Evolutionary conservation across 2,329 filamentous ascomycete genomes (phyloP).

Genomic region (Colletotrichum tofieldiae): DNA sequence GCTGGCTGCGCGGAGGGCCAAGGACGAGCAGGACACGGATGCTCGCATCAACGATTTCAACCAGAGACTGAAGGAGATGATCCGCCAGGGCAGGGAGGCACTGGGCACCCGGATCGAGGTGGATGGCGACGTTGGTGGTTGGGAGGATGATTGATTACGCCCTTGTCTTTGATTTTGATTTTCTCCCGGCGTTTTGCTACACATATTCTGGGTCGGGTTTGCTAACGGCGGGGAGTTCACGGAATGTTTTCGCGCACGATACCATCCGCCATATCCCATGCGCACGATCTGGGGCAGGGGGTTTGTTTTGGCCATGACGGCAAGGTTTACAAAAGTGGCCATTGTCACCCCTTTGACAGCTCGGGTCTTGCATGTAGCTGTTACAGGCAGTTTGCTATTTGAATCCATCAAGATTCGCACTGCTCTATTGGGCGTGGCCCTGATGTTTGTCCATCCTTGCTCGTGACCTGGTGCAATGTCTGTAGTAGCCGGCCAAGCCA

Average conservation of each 20-base stretch:
- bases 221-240: conserved; percentile 30
- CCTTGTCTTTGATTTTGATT: conserved; percentile 15
- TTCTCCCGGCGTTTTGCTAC: conserved; percentile 26
- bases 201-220: not conserved
- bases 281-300: not conserved
- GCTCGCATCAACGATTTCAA: conserved; percentile 86
- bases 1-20: conserved; percentile 79
- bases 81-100: conserved; percentile 89
- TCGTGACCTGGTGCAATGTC: not conserved
- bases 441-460: not conserved
- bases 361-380: not conserved
- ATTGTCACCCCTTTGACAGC: not conserved
- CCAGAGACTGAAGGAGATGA: conserved; percentile 85
- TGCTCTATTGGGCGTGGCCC: not conserved
- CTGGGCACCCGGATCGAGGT: conserved; percentile 82
- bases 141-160: conserved; percentile 57
- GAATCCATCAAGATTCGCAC: not conserved
- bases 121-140: conserved; percentile 59
- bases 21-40: conserved; percentile 85
- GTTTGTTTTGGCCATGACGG: not conserved
- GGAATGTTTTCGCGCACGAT: conserved; percentile 30
- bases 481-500: not conserved
- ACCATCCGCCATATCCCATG: conserved; percentile 29
- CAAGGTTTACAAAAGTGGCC: not conserved
- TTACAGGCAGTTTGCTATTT: not conserved